Evolutionary conservation across 2,329 filamentous ascomycete species (phyloP).

Genomic region (Fusarium avenaceum): DNA sequence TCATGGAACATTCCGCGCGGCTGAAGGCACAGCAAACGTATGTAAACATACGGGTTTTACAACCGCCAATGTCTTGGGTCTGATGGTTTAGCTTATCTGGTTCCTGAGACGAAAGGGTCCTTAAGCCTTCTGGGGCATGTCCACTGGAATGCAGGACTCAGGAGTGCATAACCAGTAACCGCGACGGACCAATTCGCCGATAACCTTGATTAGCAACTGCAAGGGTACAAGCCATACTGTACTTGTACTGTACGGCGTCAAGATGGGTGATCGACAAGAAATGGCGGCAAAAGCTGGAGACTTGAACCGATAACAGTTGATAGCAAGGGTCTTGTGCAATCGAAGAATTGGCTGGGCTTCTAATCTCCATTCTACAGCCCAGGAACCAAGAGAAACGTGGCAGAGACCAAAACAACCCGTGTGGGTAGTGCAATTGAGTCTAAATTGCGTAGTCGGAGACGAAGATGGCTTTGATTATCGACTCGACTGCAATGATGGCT

Average conservation of each 20-base stretch:
- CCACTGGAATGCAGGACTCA: slow-evolving; percentile 48
- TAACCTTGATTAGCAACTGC: slow-evolving; percentile 37
- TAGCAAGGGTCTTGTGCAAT: slow-evolving; percentile 29
- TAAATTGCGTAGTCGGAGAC: slow-evolving; percentile 32
- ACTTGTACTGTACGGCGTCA: slow-evolving; percentile 7
- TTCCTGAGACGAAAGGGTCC: slow-evolving; percentile 33
- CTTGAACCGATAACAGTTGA: slow-evolving; percentile 36
- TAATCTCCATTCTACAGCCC: slow-evolving; percentile 7
- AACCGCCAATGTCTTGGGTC: slow-evolving; percentile 1
- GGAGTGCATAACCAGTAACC: slow-evolving; percentile 46
- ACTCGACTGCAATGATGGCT: slow-evolving; percentile 36
- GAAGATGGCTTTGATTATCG: slow-evolving; percentile 6
- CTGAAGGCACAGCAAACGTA: slow-evolving; percentile 3
- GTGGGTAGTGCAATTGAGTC: slow-evolving; percentile 10
- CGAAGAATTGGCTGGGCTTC: slow-evolving; percentile 29
- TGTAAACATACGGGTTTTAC: slow-evolving; percentile 20
- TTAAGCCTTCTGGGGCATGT: slow-evolving; percentile 11
- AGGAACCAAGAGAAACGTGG: slow-evolving; percentile 33
- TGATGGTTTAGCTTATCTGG: slow-evolving; percentile 20
- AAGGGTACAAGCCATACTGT: slow-evolving; percentile 22
- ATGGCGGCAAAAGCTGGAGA: slow-evolving; percentile 41
- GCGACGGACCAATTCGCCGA: slow-evolving; percentile 31
- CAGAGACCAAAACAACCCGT: slow-evolving; percentile 22
- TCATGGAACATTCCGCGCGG: slow-evolving; percentile 31
- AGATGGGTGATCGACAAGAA: slow-evolving; percentile 33